phyloP scores from a whole-genome alignment of 2,329 filamentous ascomycete species.

The Fusarium euwallaceae region DNA sequence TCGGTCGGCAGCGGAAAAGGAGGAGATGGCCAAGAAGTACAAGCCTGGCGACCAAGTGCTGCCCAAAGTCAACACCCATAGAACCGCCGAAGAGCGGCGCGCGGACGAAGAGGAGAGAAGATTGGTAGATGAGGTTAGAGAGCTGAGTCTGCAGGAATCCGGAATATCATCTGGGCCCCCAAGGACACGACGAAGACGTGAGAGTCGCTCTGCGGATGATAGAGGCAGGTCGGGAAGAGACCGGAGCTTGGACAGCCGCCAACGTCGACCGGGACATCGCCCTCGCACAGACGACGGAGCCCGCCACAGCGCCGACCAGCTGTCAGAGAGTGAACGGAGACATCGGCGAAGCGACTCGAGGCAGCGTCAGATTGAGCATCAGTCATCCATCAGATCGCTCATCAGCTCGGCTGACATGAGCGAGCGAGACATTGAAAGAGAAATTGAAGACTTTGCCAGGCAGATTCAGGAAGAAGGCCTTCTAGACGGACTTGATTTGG shows the following conservation, averaged over 20 bases:
- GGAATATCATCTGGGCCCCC: slow-evolving; percentile 59
- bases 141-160: slow-evolving; percentile 79
- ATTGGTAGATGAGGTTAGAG: slow-evolving; percentile 78
- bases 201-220: slow-evolving; percentile 53
- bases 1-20: slow-evolving; percentile 78
- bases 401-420: slow-evolving; percentile 85
- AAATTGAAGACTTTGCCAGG: slow-evolving; percentile 90
- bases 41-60: slow-evolving; percentile 86
- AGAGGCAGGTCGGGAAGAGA: slow-evolving; percentile 50
- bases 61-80: slow-evolving; percentile 67
- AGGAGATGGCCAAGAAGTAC: slow-evolving; percentile 81
- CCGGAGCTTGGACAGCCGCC: slow-evolving; percentile 48
- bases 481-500: slow-evolving; percentile 87
- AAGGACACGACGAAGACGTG: slow-evolving; percentile 48
- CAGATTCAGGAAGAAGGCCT: slow-evolving; percentile 91
- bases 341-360: slow-evolving; percentile 61
- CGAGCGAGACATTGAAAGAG: slow-evolving; percentile 83
- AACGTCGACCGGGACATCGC: slow-evolving; percentile 45
- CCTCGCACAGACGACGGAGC: slow-evolving; percentile 43
- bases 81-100: slow-evolving; percentile 65
- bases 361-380: slow-evolving; percentile 81
- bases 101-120: slow-evolving; percentile 76
- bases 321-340: slow-evolving; percentile 53
- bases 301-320: slow-evolving; percentile 51
- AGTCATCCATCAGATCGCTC: slow-evolving; percentile 87